A percentile compares a stretch with the other conserved stretches of the same genome.
These are phyloP conservation scores for Coniochaeta hoffmannii DNA, from an alignment of 2,329 filamentous ascomycete genomes.

Conservation along the genomic window DNA sequence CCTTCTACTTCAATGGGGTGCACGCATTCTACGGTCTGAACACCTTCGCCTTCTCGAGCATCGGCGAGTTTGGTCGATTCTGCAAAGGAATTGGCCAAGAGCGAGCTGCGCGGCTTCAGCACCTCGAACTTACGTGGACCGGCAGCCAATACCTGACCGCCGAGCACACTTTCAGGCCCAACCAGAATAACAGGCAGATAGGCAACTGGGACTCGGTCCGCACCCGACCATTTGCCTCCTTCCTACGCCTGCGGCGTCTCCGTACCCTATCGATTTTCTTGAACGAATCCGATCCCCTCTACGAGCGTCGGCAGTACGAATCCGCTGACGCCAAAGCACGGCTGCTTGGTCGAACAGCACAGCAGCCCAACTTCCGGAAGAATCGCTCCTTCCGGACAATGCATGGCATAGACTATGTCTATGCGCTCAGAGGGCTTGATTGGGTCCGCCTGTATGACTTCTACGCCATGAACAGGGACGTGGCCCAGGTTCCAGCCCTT, in stretches of 20 bases:
- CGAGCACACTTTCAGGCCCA: neutral
- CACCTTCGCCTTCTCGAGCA: constrained; percentile 43
- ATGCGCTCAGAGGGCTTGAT: constrained; percentile 33
- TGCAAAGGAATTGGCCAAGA: constrained; percentile 29
- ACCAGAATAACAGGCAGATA: constrained; percentile 3
- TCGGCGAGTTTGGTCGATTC: constrained; percentile 43
- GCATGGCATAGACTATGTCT: constrained; percentile 37
- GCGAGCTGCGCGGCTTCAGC: constrained; percentile 32
- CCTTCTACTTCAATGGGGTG: constrained; percentile 30
- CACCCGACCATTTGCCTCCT: constrained; percentile 24
- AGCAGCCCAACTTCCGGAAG: constrained; percentile 32
- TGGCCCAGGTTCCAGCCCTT: neutral
- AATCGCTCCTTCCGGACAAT: constrained; percentile 29
- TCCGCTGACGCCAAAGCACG: constrained; percentile 9
- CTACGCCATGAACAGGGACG: constrained; percentile 9
- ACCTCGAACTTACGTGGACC: constrained; percentile 35
- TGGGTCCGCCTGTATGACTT: constrained; percentile 34
- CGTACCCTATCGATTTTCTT: constrained; percentile 32
- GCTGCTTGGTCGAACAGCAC: constrained; percentile 19
- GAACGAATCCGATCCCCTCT: constrained; percentile 23
- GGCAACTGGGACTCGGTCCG: constrained; percentile 27
- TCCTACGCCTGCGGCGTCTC: constrained; percentile 30
- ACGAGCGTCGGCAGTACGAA: constrained; percentile 31
- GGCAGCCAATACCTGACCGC: constrained; percentile 26
- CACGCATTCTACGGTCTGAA: constrained; percentile 42